Evolutionary conservation across 2,329 filamentous ascomycete species (phyloP), one percentile per base, ranked within the genome.

Genomic region (Aspergillus carbonarius): DNA sequence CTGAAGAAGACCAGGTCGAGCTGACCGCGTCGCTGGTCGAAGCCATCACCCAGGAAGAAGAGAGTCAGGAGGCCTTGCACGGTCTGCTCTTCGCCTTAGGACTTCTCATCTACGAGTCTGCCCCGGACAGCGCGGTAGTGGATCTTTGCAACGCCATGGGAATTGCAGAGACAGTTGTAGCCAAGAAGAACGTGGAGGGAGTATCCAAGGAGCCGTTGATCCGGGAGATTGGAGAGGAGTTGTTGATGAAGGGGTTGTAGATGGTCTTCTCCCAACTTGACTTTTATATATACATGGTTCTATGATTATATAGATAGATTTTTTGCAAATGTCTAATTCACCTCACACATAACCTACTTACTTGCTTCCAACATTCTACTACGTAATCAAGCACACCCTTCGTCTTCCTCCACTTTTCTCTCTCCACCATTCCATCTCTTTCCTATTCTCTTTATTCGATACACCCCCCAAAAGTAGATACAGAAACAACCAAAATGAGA

Each of bases 141-240:
- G 92, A 96, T 71, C 76, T 96, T n/a, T 82, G 92, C 63, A 84
- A 85, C 57, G 88, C 87, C 0, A 84, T 97, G 81, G 92, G 93
- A 71, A 90, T 92, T 0, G 80, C 82, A 32, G 84, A 84, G 3
- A 87, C 88, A 74, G 81, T 81, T 60, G 78, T 80, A 55, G 67
- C 71, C 46, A 70, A 92, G 15, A 74, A 76, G 47, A 80, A 82
- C 63, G 72, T 83, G 54, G 77, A 76, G 1, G 68, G 3, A 2
- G 55, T 62, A 23, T 40, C 55, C 13, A 40, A 52, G 12, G 82
- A 89, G 72, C 76, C 79, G 53, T 72, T 92, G 50, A 68, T 91
- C 9, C 74, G 77, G 39, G 81, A 83, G 66, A 72, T 83, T 58
- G 79, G 79, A 1, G 69, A 79, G 1, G 69, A 79, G 57, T 67